Evolutionary conservation across 768 basidiomycete genomes (phyloP), one percentile per base, ranked within the genome.

Genomic region (Trametes coccinea): DNA sequence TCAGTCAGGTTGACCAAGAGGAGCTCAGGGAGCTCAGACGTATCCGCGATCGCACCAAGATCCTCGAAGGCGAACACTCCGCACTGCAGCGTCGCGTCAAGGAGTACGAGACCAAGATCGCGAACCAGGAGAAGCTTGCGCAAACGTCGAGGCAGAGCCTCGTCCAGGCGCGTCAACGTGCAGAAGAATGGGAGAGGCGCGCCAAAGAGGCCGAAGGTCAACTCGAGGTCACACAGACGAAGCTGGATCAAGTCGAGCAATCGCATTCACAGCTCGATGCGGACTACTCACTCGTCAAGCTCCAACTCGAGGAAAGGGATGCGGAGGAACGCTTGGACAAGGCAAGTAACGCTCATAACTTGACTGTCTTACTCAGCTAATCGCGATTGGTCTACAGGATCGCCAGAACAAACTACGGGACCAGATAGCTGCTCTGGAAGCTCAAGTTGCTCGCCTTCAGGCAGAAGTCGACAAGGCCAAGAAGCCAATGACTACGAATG

Each of bases 181-280:
- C 89, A 2, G 75, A 82, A 3, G 92, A 94, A 67, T 93, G 89
- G 90, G 92, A 94, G 74, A 82, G 82, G 63, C 86, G 86, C 27
- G 84, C 89, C 17, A 86, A 86, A 67, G 88, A 90, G 63, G 80
- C 81, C 45, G 89, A 92, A 72, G 75, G 77, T 22, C 82, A 87
- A 58, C 73, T 92, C 17, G 87, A 89, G 69, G 69, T 80, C 66
- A 79, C 79, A 31, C 80, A 79, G 62, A 84, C 83, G 34, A 82
- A 82, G 67, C 71, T 91, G 14, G 89, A 93, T 39, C 83, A 89
- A 54, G 76, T 80, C 8, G 90, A 92, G 65, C 85, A 88, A 68
- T 78, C 77, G 0, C 84, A 84, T 17, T 70, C 75, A 10, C 89
- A 90, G 72, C 73, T 92, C 39, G 89, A 90, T 31, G 82, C 85